Percentiles rank a stretch among this genome's conserved stretches.
These are phyloP conservation scores for Globisporangium viniferum DNA, from an alignment of 352 stramenopile genomes.

Conservation along the genomic window DNA sequence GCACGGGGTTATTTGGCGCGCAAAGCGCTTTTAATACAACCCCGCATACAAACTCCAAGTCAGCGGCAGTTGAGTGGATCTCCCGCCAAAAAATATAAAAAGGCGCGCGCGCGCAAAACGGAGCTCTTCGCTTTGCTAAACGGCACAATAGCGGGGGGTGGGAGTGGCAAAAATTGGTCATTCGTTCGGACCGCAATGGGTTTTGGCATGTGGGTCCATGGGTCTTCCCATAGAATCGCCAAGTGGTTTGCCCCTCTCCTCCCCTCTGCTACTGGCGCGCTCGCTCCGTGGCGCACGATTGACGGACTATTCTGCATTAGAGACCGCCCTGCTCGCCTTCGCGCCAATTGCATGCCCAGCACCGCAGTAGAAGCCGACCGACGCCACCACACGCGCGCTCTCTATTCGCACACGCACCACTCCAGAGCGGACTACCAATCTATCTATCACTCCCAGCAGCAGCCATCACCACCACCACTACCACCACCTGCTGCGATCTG, in stretches of 20 bases:
- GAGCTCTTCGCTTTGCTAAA: neutral
- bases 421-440: neutral
- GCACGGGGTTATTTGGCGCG: neutral
- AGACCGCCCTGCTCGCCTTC: neutral
- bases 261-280: neutral
- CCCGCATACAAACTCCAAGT: constrained; percentile 14
- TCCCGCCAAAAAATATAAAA: constrained; percentile 18
- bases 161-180: constrained; percentile 4
- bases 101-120: constrained; percentile 9
- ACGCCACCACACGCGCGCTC: neutral
- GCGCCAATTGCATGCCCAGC: neutral
- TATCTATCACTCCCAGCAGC: neutral
- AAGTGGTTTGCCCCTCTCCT: constrained; percentile 6
- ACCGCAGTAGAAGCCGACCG: neutral
- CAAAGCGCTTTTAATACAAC: constrained; percentile 6
- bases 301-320: constrained; percentile 9
- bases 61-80: constrained; percentile 10
- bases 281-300: neutral
- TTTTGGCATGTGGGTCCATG: constrained; percentile 4
- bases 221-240: constrained; percentile 4
- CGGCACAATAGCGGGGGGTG: constrained; percentile 15
- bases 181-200: constrained; percentile 1
- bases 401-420: neutral
- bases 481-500: neutral
- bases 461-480: neutral